Base-by-base conservation (phyloP, 257 asterid species). In the Salvia rosmarinus region DNA sequence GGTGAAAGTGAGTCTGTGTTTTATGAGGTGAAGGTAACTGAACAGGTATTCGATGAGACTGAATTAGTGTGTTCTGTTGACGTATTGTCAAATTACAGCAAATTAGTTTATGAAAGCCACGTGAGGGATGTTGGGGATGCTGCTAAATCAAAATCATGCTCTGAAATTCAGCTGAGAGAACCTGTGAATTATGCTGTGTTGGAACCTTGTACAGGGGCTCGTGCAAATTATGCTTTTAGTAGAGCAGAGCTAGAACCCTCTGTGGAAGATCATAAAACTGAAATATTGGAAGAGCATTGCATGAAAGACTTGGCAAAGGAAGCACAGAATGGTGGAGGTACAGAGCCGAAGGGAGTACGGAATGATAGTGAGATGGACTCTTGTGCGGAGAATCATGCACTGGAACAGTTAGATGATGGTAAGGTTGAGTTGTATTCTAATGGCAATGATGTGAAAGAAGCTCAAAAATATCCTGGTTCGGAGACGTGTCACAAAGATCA, bases 71-170 rank as follows among this genome's bases (percentile, higher is more conserved):
- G 52, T 50, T 55, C 55, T 43, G 80, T 40, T 57, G 78, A 77
- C 30, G 37, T 52, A 66, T 39, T 54, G 58, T 66, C 16, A 8
- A 77, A 64, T 71, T 66, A 67, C 51, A 68, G 30, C 62, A 89
- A 82, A 42, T 68, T 57, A 20, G 79, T 39, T 39, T 39, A 39
- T 39, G 44, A 65, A 54, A 77, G 56, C 61, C 77, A 73, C 14
- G 57, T 57, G 63, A 85, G 86, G 83, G 87, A 81, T 28, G 91
- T 68, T 59, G 78, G 86, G 82, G 87, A 81, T 28, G 91, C 71
- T 59, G 78, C 72, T 30, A 77, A 82, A 58, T 43, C 77, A 20
- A 64, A 46, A 21, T 65, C 74, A 21, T 42, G 71, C 63, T 34
- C 56, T 43, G 67, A 66, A 20, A 30, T 40, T 50, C 83, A 59